Base-by-base conservation (phyloP, 1,284 basidiomycete genomes). In the Lentinula novae-zelandiae region DNA sequence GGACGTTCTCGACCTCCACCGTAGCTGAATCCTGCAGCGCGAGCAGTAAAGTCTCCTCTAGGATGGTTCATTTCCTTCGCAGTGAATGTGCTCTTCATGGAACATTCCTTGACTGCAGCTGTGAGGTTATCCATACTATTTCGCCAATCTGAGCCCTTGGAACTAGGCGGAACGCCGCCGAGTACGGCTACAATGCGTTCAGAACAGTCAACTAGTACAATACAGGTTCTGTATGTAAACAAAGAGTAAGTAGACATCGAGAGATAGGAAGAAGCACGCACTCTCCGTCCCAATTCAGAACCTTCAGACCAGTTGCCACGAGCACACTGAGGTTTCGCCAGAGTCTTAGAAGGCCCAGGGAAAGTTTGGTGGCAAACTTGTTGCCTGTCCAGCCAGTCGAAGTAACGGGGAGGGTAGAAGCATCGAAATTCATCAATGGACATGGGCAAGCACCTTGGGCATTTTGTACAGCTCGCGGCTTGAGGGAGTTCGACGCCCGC, bases 31-130 rank as follows among this genome's bases (percentile, higher is more conserved):
- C 62, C 62, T 17, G 20, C 36, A 15, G 49, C 51, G 4, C 49
- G n/a, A 12, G 58, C 59, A 8, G 40, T 10, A 40, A 63, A 61
- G 13, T 44, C 64, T 17, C 69, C 66, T 17, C 57, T n/a, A 20
- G 34, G 48, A 33, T 53, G 34, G 3, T 13, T 8, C 38, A 36
- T 22, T 31, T 52, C n/a, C 31, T 58, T 51, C 17, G n/a, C 20
- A 12, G 53, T 42, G 20, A 55, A 55, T 12, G 20, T 40, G 27
- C 38, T 40, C 27, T 42, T 10, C 53, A 40, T 27, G 6, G 13
- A 6, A 20, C 53, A 55, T 40, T 9, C 13, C 22, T 20, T n/a
- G 17, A 55, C 13, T 8, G 38, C 36, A 10, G n/a, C 38, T 17
- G 8, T 42, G 17, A 42, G 20, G 20, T 42, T 33, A 17, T 5